Percentiles rank a stretch among this genome's conserved stretches.
Conservation (phyloP, 176 grass and related monocot genomes). For the Phragmites australis region DNA sequence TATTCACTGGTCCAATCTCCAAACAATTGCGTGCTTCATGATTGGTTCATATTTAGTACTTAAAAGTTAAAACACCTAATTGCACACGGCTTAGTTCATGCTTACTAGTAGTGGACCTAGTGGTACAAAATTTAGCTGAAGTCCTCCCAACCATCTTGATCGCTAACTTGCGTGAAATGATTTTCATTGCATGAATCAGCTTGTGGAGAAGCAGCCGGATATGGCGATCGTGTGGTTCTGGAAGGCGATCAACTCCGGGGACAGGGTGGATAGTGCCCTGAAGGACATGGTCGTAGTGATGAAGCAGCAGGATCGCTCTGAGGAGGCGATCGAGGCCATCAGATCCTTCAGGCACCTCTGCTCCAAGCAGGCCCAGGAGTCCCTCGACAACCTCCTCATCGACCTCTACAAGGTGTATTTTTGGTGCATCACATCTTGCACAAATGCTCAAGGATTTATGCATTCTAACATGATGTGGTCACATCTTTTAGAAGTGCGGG, state of each 20-base stretch:
- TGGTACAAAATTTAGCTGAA: background rate
- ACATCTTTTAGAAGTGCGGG: constrained; percentile 68
- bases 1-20: background rate
- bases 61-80: background rate
- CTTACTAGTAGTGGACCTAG: background rate
- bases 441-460: background rate
- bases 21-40: background rate
- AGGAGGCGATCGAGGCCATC: constrained; percentile 88
- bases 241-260: constrained; percentile 88
- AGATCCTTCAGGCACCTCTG: constrained; percentile 82
- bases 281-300: constrained; percentile 94
- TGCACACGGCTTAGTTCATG: background rate
- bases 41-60: background rate
- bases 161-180: background rate
- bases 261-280: constrained; percentile 80
- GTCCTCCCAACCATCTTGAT: background rate
- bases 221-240: constrained; percentile 84
- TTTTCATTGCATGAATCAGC: constrained; percentile 38
- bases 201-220: constrained; percentile 84
- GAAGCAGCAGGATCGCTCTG: constrained; percentile 76
- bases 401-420: constrained; percentile 84
- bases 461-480: background rate
- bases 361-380: constrained; percentile 84
- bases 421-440: background rate
- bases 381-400: constrained; percentile 91